These are phyloP conservation scores for Mikania micrantha DNA, from an alignment of 129 eudicot genomes.

Conservation along the genomic window DNA sequence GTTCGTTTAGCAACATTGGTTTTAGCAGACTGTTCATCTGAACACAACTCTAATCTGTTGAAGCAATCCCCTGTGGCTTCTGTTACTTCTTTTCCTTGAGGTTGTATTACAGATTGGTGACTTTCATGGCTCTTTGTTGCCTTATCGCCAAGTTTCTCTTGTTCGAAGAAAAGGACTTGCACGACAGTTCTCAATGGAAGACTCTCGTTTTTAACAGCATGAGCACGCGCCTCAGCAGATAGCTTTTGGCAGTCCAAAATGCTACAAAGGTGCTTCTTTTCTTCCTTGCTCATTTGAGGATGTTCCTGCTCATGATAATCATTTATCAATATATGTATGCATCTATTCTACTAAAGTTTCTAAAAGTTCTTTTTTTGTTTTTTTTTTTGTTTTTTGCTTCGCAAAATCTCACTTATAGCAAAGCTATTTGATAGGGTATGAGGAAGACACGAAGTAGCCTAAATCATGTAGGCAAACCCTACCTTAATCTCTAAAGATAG, in stretches of 20 bases:
- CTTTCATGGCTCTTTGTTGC: constrained; percentile 1
- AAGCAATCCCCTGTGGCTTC: constrained; percentile 6
- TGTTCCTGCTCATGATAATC: constrained; percentile 47
- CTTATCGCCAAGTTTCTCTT: constrained; percentile 33
- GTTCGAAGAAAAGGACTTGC: constrained; percentile 74
- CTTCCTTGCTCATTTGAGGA: constrained; percentile 61
- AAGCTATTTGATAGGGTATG: too few species aligned
- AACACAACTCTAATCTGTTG: constrained; percentile 18
- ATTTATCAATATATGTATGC: not conserved
- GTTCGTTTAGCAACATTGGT: constrained; percentile 18
- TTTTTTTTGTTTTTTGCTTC: too few species aligned
- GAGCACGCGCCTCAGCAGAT: constrained; percentile 55
- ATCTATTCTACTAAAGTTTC: not conserved
- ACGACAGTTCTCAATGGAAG: constrained; percentile 78
- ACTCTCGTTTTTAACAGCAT: constrained; percentile 69
- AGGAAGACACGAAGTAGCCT: too few species aligned
- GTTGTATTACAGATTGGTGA: not conserved
- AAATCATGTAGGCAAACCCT: too few species aligned
- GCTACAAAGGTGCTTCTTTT: constrained; percentile 69
- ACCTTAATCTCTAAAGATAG: too few species aligned
- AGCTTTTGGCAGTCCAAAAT: constrained; percentile 64
- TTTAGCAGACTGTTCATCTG: constrained; percentile 18
- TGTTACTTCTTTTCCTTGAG: constrained; percentile 7
- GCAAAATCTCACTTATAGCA: too few species aligned
- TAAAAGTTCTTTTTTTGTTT: not conserved